phyloP scores from a whole-genome alignment of 2,329 filamentous ascomycete species.

The Neofusicoccum parvum region DNA sequence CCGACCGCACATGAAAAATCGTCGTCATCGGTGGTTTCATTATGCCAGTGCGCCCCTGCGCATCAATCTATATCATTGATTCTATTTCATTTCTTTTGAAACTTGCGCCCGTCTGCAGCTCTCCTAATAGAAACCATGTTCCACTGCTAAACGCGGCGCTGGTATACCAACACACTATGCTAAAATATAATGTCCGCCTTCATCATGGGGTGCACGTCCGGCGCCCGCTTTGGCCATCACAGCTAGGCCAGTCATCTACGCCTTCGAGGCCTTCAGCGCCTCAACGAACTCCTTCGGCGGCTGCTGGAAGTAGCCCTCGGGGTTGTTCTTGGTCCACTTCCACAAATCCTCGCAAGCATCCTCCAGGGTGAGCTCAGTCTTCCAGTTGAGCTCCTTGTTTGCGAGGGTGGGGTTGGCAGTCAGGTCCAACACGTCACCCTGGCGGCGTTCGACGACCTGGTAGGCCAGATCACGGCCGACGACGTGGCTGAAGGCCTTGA shows the following conservation, averaged over 20 bases:
- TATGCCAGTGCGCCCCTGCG: neutral
- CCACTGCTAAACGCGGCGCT: slow-evolving; percentile 11
- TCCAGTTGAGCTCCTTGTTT: slow-evolving; percentile 88
- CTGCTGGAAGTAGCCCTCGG: slow-evolving; percentile 88
- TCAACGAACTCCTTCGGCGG: slow-evolving; percentile 82
- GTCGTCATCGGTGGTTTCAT: slow-evolving; percentile 17
- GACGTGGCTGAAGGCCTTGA: slow-evolving; percentile 87
- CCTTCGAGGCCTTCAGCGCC: slow-evolving; percentile 32
- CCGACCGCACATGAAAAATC: slow-evolving; percentile 11
- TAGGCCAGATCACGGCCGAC: slow-evolving; percentile 87
- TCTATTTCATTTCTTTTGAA: slow-evolving; percentile 20
- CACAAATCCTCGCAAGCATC: slow-evolving; percentile 92
- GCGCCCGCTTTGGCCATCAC: neutral
- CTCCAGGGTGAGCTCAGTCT: slow-evolving; percentile 86
- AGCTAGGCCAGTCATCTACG: slow-evolving; percentile 4
- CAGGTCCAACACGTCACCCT: slow-evolving; percentile 90
- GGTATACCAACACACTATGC: slow-evolving; percentile 15
- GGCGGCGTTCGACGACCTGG: slow-evolving; percentile 78
- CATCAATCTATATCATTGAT: slow-evolving; percentile 16
- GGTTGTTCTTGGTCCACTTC: slow-evolving; percentile 97
- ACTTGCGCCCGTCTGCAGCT: slow-evolving; percentile 15
- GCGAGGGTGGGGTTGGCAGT: slow-evolving; percentile 88
- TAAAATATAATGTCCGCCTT: neutral
- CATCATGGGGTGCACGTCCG: neutral
- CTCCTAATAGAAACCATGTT: slow-evolving; percentile 1